phyloP scores from a whole-genome alignment of 2,329 filamentous ascomycete genomes.

The Pseudogymnoascus sp. region DNA sequence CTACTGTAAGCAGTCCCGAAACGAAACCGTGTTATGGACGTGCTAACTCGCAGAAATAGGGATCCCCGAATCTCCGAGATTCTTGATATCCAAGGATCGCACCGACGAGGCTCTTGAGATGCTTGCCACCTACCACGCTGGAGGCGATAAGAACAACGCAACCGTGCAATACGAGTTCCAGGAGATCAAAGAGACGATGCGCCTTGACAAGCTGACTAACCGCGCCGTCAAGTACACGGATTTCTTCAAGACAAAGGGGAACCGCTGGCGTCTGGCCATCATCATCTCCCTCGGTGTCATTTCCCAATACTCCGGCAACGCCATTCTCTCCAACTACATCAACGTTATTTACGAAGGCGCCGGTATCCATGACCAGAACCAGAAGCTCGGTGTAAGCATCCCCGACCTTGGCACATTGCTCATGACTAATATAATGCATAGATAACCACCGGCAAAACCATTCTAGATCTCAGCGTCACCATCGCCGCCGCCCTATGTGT shows the following conservation, averaged over 20 bases:
- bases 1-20: conserved; percentile 36
- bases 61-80: conserved; percentile 53
- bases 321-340: background rate
- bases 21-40: background rate
- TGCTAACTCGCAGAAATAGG: conserved; percentile 6
- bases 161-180: conserved; percentile 41
- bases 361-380: conserved; percentile 29
- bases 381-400: conserved; percentile 42
- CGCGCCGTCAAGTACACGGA: conserved; percentile 26
- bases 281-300: background rate
- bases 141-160: conserved; percentile 42
- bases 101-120: conserved; percentile 44
- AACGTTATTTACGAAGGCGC: background rate
- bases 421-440: background rate
- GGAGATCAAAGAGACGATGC: conserved; percentile 22
- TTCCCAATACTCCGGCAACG: background rate
- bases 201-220: conserved; percentile 25
- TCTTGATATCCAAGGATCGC: conserved; percentile 49
- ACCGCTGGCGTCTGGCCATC: conserved; percentile 3
- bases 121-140: conserved; percentile 48
- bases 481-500: background rate
- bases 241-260: conserved; percentile 38
- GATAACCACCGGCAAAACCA: conserved; percentile 39
- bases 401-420: conserved; percentile 17
- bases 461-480: conserved; percentile 26